Base-by-base conservation (phyloP, 192 early-diverging fungal species). In the Cetraspora pellucida region DNA sequence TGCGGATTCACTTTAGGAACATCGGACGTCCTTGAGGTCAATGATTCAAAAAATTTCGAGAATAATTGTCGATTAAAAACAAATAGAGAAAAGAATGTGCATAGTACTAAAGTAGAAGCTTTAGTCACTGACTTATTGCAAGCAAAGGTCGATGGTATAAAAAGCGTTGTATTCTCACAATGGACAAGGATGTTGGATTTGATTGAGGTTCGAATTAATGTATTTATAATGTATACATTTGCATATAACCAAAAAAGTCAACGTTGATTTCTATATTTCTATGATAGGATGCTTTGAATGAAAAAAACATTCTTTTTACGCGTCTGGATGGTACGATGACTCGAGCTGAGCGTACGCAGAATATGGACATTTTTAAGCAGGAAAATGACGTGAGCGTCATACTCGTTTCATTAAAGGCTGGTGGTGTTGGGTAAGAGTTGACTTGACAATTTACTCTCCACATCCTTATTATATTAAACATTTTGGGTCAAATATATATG, bases 111-210 rank as follows among this genome's bases (percentile, higher is more conserved):
- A 72, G 80, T 88, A 37, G 76, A 87, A 55, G 88, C 88, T 0
- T 59, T 87, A 11, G 57, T 91, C 21, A 59, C 74, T 21, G 82
- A 89, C 60, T 47, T 89, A 25, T 63, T 75, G 23, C 58, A 76
- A 49, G 68, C 77, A 61, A 67, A 78, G 58, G 44, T 16, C 31
- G 66, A 52, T 10, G 54, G 78, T 5, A 74, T 86, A 43, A 97
- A 97, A 78, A 91, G 89, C 50, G 93, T 99, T 9, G 92, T 99
- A 0, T 99, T 98, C 80, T 97, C 96, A 19, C 97, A 99, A 81
- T 99, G 93, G 88, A 97, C 95, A 0, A 84, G 82, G 23, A 91
- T 97, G 87, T 87, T 98, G 25, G 89, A 94, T 66, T 68, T 96
- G 13, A 88, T 96, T 46, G 88, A 91, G 77, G 82, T 83, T 37